Evolutionary conservation across 192 early-diverging fungal genomes (phyloP).

Genomic region (Dissophora ornata): DNA sequence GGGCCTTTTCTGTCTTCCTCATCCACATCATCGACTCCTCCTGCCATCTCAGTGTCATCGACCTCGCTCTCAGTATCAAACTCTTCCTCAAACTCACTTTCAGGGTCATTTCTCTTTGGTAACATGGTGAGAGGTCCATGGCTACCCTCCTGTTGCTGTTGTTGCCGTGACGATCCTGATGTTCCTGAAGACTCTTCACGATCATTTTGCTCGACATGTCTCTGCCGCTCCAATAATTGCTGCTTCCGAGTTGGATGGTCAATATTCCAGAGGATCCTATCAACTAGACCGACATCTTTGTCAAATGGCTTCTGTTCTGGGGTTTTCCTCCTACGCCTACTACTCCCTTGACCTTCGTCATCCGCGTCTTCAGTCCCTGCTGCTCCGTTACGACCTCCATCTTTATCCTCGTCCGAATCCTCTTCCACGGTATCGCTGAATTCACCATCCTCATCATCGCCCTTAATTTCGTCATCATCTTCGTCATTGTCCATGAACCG

Average conservation of each 20-base stretch:
- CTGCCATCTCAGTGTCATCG: slow-evolving; percentile 19
- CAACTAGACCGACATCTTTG: slow-evolving; percentile 32
- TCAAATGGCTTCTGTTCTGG: slow-evolving; percentile 24
- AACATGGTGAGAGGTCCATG: no score
- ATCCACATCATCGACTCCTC: neutral
- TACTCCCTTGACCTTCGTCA: slow-evolving; percentile 12
- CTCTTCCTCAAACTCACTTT: slow-evolving; percentile 40
- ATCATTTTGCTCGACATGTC: neutral
- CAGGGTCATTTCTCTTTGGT: neutral
- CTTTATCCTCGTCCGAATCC: neutral
- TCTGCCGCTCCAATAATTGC: slow-evolving; percentile 13
- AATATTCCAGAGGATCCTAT: slow-evolving; percentile 44
- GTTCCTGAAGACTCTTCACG: neutral
- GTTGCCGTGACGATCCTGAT: neutral
- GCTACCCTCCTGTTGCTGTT: neutral
- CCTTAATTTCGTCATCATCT: slow-evolving; percentile 9
- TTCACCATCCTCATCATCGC: slow-evolving; percentile 6
- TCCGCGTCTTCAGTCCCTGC: slow-evolving; percentile 19
- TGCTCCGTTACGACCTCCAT: neutral
- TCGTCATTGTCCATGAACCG: slow-evolving; percentile 49
- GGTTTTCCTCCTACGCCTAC: neutral
- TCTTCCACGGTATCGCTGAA: neutral
- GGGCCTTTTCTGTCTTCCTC: slow-evolving; percentile 19
- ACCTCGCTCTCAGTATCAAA: slow-evolving; percentile 49
- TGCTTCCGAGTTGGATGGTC: slow-evolving; percentile 32